Conservation (phyloP, 345 rosid genomes). For the Citrus australasica region DNA sequence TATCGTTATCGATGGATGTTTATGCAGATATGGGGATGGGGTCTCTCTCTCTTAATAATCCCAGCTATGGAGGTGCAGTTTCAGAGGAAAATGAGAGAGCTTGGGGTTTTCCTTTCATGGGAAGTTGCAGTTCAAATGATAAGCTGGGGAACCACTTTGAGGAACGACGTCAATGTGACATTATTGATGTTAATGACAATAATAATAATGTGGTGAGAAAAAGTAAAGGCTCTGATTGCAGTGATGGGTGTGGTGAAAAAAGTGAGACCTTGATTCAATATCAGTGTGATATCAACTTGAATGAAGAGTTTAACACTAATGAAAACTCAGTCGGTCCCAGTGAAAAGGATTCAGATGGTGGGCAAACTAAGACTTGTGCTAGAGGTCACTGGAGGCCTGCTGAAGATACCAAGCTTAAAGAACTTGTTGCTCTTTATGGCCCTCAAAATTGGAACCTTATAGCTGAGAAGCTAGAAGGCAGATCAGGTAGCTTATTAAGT, state of each 20-base stretch:
- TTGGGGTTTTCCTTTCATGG: conserved; percentile 35
- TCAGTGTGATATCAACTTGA: conserved; percentile 16
- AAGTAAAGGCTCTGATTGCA: conserved; percentile 18
- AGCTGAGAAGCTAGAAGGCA: conserved; percentile 85
- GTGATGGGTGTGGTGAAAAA: conserved; percentile 30
- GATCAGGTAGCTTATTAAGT: conserved; percentile 64
- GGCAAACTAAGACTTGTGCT: conserved; percentile 73
- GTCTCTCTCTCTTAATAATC: conserved; percentile 39
- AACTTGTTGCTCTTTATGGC: conserved; percentile 87
- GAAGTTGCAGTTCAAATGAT: conserved; percentile 11
- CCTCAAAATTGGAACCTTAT: conserved; percentile 99
- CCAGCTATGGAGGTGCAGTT: conserved; percentile 15
- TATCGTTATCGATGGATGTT: conserved; percentile 23
- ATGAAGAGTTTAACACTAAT: conserved; percentile 28
- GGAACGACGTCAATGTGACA: conserved; percentile 2
- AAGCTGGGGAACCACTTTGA: conserved; percentile 3
- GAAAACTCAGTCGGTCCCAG: conserved; percentile 4
- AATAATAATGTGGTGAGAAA: not conserved
- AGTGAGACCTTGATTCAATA: conserved; percentile 15
- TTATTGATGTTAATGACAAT: conserved; percentile 7
- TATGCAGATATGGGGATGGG: conserved; percentile 47
- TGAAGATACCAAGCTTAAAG: conserved; percentile 87
- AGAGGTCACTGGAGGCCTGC: conserved; percentile 99
- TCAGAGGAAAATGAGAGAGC: conserved; percentile 27
- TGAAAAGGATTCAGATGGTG: conserved; percentile 50